These are phyloP conservation scores for Cyclostephanos invisitatus DNA, from an alignment of 108 stramenopile species.

Conservation along the genomic window DNA sequence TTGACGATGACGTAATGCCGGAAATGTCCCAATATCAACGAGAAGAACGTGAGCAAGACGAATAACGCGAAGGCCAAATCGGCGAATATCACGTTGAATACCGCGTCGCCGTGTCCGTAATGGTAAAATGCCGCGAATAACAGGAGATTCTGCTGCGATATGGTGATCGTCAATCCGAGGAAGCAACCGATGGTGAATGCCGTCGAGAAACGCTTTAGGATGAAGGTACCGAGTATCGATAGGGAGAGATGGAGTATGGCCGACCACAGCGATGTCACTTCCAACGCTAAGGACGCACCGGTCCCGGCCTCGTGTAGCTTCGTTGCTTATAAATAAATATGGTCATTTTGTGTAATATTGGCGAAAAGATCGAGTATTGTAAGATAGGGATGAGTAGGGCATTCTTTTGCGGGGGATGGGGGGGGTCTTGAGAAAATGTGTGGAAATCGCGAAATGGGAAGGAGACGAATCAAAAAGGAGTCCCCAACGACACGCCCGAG, in stretches of 20 bases:
- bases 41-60: slow-evolving; percentile 60
- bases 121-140: slow-evolving; percentile 67
- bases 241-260: slow-evolving; percentile 69
- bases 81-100: slow-evolving; percentile 67
- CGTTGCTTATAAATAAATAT: slow-evolving; percentile 43
- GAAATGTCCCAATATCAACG: slow-evolving; percentile 72
- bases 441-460: no score
- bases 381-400: no score
- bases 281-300: slow-evolving; percentile 59
- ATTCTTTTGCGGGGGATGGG: no score
- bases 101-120: slow-evolving; percentile 59
- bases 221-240: slow-evolving; percentile 79
- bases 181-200: slow-evolving; percentile 82
- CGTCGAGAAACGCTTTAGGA: slow-evolving; percentile 84
- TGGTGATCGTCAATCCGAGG: slow-evolving; percentile 65
- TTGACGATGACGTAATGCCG: slow-evolving; percentile 61
- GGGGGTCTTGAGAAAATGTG: no score
- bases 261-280: slow-evolving; percentile 73
- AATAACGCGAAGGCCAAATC: slow-evolving; percentile 64
- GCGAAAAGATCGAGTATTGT: no score
- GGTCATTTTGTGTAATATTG: no score
- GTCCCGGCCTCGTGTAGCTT: slow-evolving; percentile 50
- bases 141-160: slow-evolving; percentile 82
- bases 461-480: no score
- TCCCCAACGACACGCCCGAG: no score